Evolutionary conservation across 2,329 filamentous ascomycete species (phyloP).

Genomic region (Cadophora malorum): DNA sequence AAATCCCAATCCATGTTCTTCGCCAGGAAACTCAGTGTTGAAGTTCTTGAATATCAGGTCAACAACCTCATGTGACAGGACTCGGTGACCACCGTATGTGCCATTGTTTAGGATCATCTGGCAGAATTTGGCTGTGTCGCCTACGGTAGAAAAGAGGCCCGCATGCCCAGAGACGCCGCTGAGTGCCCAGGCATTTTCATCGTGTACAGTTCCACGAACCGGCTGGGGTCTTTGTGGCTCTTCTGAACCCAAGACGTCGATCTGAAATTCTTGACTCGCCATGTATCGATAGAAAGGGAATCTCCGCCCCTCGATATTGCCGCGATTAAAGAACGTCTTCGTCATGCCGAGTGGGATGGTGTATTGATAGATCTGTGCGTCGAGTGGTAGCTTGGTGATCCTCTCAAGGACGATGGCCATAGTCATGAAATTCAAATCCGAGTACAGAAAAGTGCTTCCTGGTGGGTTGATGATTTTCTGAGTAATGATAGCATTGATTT

Average conservation of each 20-base stretch:
- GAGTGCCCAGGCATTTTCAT: conserved; percentile 48
- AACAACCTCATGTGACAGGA: conserved; percentile 42
- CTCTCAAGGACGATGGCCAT: conserved; percentile 28
- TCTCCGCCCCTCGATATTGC: conserved; percentile 3
- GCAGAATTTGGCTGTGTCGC: conserved; percentile 7
- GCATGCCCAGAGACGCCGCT: conserved; percentile 47
- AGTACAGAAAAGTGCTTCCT: conserved; percentile 45
- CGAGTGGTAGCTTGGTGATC: background rate
- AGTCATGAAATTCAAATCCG: conserved; percentile 47
- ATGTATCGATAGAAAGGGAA: background rate
- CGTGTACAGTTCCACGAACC: conserved; percentile 48
- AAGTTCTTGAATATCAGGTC: conserved; percentile 47
- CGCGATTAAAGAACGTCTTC: conserved; percentile 6
- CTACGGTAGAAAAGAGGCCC: conserved; percentile 41
- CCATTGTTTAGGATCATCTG: conserved; percentile 32
- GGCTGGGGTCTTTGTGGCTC: conserved; percentile 48
- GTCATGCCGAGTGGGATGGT: conserved; percentile 8
- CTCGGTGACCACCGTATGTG: conserved; percentile 43
- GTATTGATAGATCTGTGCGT: conserved; percentile 28
- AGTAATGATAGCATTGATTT: conserved; percentile 41
- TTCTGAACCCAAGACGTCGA: conserved; percentile 9
- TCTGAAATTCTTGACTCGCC: background rate
- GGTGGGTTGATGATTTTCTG: conserved; percentile 41
- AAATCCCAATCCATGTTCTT: conserved; percentile 8
- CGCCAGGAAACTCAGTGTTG: conserved; percentile 41